phyloP scores from a whole-genome alignment of 169 alveolate species.

The Cryptosporidium canis region DNA sequence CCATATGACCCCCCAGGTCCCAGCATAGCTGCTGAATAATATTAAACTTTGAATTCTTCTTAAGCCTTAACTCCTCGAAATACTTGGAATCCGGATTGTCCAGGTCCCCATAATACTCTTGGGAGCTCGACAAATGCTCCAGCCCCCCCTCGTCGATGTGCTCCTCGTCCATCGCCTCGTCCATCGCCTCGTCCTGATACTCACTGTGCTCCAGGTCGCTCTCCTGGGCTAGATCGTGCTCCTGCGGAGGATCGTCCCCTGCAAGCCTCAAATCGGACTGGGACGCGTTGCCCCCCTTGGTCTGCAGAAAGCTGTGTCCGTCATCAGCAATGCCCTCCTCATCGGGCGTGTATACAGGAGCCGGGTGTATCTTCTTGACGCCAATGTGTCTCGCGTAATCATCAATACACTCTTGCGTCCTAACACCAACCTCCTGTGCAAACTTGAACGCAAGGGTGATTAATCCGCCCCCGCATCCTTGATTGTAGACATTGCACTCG shows the following conservation, averaged over 20 bases:
- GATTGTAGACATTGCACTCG: conserved; percentile 58
- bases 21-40: conserved; percentile 35
- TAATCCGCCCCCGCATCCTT: conserved; percentile 69
- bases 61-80: not conserved
- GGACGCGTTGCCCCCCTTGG: not conserved
- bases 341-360: conserved; percentile 45
- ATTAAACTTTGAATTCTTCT: not conserved
- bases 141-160: not conserved
- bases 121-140: conserved; percentile 8
- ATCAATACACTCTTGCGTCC: conserved; percentile 46
- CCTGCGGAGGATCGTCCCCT: not conserved
- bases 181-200: not conserved
- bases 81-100: not conserved
- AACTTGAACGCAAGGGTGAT: conserved; percentile 57
- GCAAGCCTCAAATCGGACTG: not conserved
- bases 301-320: conserved; percentile 60
- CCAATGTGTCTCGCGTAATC: conserved; percentile 28
- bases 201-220: not conserved
- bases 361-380: conserved; percentile 7
- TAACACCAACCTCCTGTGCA: conserved; percentile 56
- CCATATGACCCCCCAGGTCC: conserved; percentile 68
- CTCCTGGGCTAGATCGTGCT: not conserved
- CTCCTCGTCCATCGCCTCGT: not conserved
- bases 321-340: conserved; percentile 33
- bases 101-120: not conserved